These are phyloP conservation scores for Raffaelea ambrosiae DNA, from an alignment of 2,329 filamentous ascomycete species.

Conservation along the genomic window DNA sequence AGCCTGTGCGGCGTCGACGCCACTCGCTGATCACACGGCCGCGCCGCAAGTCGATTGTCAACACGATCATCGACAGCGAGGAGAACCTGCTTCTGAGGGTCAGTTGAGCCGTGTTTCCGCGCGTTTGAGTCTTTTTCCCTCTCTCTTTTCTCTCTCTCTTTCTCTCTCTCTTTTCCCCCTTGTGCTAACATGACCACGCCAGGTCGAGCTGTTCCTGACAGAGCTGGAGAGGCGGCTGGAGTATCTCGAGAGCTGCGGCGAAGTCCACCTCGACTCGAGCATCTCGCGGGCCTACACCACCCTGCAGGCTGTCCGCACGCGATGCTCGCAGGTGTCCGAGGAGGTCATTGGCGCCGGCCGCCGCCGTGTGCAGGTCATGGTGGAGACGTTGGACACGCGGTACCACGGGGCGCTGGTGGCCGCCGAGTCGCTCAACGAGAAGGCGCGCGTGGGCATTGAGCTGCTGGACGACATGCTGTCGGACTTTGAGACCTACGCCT, in stretches of 20 bases:
- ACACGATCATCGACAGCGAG: conserved; percentile 53
- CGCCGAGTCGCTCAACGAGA: conserved; percentile 83
- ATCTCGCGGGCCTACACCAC: conserved; percentile 80
- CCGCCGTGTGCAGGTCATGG: conserved; percentile 75
- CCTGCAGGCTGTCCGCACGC: conserved; percentile 74
- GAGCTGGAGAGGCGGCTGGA: conserved; percentile 83
- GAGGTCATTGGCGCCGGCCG: conserved; percentile 83
- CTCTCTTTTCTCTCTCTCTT: neutral
- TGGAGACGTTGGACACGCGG: conserved; percentile 80
- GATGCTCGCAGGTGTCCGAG: conserved; percentile 83
- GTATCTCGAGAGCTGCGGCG: conserved; percentile 80
- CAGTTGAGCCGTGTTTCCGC: conserved; percentile 4
- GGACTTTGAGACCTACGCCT: conserved; percentile 75
- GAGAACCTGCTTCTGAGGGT: conserved; percentile 53
- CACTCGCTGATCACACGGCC: conserved; percentile 49
- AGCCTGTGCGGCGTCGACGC: conserved; percentile 31
- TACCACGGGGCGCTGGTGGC: conserved; percentile 81
- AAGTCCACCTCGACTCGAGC: conserved; percentile 73
- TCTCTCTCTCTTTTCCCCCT: neutral
- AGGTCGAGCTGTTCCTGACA: conserved; percentile 73
- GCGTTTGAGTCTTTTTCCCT: no score
- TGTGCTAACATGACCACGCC: neutral
- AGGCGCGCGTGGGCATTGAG: conserved; percentile 78
- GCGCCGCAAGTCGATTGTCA: conserved; percentile 49
- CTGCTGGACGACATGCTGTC: conserved; percentile 77